These are phyloP conservation scores for Leucaena leucocephala DNA, from an alignment of 306 rosid species.

Conservation along the genomic window DNA sequence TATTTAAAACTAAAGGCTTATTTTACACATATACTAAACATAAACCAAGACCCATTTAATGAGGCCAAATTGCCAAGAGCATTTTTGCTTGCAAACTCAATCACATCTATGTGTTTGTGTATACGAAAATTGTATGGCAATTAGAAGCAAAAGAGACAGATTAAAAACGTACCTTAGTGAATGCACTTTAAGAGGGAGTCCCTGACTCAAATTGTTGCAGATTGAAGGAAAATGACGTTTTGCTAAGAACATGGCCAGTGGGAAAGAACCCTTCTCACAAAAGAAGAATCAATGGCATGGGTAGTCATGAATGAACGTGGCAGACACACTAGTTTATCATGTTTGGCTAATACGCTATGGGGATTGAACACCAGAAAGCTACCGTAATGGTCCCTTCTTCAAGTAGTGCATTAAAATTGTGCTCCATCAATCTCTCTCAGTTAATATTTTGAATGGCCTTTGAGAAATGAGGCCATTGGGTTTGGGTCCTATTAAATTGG, in stretches of 20 bases:
- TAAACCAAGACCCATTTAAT: not conserved
- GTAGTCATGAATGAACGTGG: conserved; percentile 38
- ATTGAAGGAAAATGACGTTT: conserved; percentile 43
- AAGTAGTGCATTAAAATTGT: not conserved
- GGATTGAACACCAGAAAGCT: conserved; percentile 42
- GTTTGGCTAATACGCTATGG: conserved; percentile 33
- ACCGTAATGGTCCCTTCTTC: conserved; percentile 1
- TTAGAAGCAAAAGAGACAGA: not conserved
- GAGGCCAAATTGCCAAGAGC: not conserved
- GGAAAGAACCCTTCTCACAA: conserved; percentile 27
- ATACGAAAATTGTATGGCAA: not conserved
- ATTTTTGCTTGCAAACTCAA: not conserved
- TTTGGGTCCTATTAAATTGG: conserved; percentile 20
- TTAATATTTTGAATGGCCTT: conserved; percentile 18
- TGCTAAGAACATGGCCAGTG: conserved; percentile 47
- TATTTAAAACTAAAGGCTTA: not conserved
- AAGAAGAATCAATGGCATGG: conserved; percentile 33
- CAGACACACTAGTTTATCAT: conserved; percentile 39
- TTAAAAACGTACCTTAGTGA: conserved; percentile 36
- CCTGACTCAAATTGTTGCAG: conserved; percentile 31
- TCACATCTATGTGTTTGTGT: not conserved
- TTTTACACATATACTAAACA: not conserved
- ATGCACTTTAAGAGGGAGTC: conserved; percentile 35
- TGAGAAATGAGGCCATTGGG: conserved; percentile 33
- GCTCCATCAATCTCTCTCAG: not conserved